A percentile compares a stretch with the other conserved stretches of the same genome.
phyloP scores from a whole-genome alignment of 352 stramenopile species.

The Pythium aristosporum region DNA sequence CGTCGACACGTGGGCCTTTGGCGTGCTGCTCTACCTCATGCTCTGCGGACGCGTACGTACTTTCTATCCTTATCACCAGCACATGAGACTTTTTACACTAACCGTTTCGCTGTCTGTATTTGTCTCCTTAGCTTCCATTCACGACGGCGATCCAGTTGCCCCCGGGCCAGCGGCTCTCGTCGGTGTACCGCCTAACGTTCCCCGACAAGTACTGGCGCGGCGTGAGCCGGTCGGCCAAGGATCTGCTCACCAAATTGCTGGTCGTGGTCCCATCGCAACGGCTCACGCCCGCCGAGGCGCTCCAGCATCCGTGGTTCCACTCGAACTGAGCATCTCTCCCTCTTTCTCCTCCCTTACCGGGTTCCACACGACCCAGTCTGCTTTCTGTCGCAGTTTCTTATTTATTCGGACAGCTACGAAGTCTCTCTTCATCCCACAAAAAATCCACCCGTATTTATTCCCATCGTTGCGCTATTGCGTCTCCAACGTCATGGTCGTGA shows the following conservation, averaged over 20 bases:
- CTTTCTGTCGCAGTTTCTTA: neutral
- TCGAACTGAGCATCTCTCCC: neutral
- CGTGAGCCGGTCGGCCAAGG: constrained; percentile 54
- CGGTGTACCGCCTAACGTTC: constrained; percentile 69
- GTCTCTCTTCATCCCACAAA: neutral
- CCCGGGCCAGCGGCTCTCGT: constrained; percentile 59
- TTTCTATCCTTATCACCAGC: neutral
- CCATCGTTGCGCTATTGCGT: neutral
- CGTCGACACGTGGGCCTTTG: constrained; percentile 97
- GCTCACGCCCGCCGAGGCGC: constrained; percentile 50
- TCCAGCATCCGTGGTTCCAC: constrained; percentile 53
- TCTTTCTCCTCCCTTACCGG: too few species aligned
- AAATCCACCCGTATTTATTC: constrained; percentile 21
- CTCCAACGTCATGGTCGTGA: constrained; percentile 66
- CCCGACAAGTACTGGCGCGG: constrained; percentile 73
- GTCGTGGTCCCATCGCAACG: constrained; percentile 54
- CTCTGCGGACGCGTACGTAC: constrained; percentile 92
- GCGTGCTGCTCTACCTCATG: constrained; percentile 96
- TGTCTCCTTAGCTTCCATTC: constrained; percentile 49
- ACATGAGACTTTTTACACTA: neutral
- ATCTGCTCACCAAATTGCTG: constrained; percentile 61
- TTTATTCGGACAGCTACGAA: constrained; percentile 12
- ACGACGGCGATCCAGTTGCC: constrained; percentile 55
- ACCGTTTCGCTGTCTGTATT: neutral
- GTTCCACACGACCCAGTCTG: neutral